A percentile compares a stretch with the other conserved stretches of the same genome.
Evolutionary conservation across 2,329 filamentous ascomycete genomes (phyloP).

Genomic region (Diaporthe humulicola): DNA sequence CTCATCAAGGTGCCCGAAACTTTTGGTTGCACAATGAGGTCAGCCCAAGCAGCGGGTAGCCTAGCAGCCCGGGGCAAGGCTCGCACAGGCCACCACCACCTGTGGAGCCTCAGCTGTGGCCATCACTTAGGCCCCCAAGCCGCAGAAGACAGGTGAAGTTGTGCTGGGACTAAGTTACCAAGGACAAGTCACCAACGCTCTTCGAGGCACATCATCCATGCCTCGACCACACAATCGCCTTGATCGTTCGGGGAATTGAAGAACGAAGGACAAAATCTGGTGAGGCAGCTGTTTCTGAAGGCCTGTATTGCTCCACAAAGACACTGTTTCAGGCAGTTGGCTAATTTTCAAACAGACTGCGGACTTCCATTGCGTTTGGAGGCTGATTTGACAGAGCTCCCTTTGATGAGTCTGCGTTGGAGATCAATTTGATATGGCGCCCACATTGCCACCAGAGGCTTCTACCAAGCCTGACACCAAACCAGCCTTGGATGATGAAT

Average conservation of each 20-base stretch:
- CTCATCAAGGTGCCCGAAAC: constrained; percentile 31
- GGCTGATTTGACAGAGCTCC: background rate
- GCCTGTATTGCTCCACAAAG: background rate
- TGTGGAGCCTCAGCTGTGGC: background rate
- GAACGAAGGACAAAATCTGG: background rate
- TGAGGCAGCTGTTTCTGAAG: background rate
- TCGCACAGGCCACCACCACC: constrained; percentile 11
- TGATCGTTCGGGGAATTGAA: background rate
- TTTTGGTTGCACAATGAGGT: constrained; percentile 27
- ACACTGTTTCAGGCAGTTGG: background rate
- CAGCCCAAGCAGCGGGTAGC: background rate
- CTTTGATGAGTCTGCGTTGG: background rate
- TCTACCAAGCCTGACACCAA: background rate
- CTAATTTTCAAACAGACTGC: background rate
- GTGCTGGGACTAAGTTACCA: background rate
- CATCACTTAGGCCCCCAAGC: background rate
- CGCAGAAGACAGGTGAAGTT: background rate
- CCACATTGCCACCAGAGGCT: background rate
- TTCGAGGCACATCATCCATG: background rate
- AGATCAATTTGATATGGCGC: background rate
- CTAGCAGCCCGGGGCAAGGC: background rate
- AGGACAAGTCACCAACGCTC: background rate
- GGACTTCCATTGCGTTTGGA: no score
- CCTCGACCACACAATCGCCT: background rate
- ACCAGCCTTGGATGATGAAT: constrained; percentile 9